These are phyloP conservation scores for Entophlyctis helioformis DNA, from an alignment of 192 early-diverging fungal genomes.

Conservation along the genomic window DNA sequence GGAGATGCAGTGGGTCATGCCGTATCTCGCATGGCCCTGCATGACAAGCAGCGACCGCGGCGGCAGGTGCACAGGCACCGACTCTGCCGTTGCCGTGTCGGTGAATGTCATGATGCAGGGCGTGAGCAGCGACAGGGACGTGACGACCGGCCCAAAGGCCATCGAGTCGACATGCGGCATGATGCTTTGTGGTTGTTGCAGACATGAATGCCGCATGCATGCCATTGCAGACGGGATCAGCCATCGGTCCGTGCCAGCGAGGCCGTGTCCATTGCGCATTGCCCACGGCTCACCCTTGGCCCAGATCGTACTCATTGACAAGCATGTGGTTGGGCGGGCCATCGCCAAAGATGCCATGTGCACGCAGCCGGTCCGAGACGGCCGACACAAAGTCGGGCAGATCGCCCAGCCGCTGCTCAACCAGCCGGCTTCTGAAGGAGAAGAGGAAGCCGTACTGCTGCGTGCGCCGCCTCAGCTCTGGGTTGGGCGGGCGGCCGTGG, in stretches of 20 bases:
- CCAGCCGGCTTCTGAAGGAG: conserved; percentile 22
- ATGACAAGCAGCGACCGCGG: conserved; percentile 47
- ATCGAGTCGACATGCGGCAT: conserved; percentile 47
- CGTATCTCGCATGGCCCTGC: conserved; percentile 37
- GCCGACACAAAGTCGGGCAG: conserved; percentile 34
- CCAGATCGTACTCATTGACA: conserved; percentile 55
- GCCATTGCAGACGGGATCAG: no score
- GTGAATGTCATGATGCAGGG: conserved; percentile 56
- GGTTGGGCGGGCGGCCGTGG: conserved; percentile 38
- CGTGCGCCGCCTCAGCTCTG: conserved; percentile 54
- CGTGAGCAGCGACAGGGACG: conserved; percentile 47
- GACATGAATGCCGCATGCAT: no score
- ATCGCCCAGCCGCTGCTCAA: conserved; percentile 36
- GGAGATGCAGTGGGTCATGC: conserved; percentile 54
- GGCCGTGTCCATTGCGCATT: no score
- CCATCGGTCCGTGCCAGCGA: no score
- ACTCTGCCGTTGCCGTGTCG: conserved; percentile 9
- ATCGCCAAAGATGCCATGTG: no score
- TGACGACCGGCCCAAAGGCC: conserved; percentile 50
- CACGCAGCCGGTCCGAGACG: conserved; percentile 27
- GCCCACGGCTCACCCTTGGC: conserved; percentile 52
- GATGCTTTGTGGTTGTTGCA: no score
- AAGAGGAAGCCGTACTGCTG: conserved; percentile 60
- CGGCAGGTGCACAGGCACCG: conserved; percentile 18
- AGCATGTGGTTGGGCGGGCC: conserved; percentile 40